Conservation (phyloP, 106 monocot genomes). For the Dendrobium nobile region DNA sequence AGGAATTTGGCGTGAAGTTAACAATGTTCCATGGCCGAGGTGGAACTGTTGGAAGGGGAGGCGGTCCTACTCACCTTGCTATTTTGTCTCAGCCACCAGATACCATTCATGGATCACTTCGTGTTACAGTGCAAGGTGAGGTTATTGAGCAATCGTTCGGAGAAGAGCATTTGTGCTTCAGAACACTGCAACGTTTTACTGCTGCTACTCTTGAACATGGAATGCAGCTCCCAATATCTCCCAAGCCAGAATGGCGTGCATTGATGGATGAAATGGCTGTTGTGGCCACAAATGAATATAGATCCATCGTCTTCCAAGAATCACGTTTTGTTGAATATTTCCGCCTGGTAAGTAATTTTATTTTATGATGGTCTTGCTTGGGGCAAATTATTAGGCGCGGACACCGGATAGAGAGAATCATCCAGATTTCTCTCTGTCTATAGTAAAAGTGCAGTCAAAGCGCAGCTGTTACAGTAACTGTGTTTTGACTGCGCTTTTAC, state of each 20-base stretch:
- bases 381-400: no score
- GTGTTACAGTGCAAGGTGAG: conserved; percentile 89
- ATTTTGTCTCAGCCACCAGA: conserved; percentile 91
- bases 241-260: conserved; percentile 89
- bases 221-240: conserved; percentile 83
- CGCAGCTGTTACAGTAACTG: no score
- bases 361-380: not conserved
- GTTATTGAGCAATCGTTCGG: conserved; percentile 97
- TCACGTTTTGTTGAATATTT: conserved; percentile 97
- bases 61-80: conserved; percentile 83
- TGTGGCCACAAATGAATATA: conserved; percentile 76
- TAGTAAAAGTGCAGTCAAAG: no score
- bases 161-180: conserved; percentile 91
- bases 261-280: conserved; percentile 93
- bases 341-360: conserved; percentile 49
- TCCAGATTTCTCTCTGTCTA: no score
- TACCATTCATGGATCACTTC: conserved; percentile 72
- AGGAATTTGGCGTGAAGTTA: conserved; percentile 78
- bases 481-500: no score
- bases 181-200: conserved; percentile 88
- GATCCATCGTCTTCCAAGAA: conserved; percentile 84
- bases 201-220: conserved; percentile 97
- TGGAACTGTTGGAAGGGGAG: conserved; percentile 85
- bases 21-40: conserved; percentile 98
- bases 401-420: no score